Conservation (phyloP, 768 basidiomycete genomes). For the Peribolospora kevripleyi region DNA sequence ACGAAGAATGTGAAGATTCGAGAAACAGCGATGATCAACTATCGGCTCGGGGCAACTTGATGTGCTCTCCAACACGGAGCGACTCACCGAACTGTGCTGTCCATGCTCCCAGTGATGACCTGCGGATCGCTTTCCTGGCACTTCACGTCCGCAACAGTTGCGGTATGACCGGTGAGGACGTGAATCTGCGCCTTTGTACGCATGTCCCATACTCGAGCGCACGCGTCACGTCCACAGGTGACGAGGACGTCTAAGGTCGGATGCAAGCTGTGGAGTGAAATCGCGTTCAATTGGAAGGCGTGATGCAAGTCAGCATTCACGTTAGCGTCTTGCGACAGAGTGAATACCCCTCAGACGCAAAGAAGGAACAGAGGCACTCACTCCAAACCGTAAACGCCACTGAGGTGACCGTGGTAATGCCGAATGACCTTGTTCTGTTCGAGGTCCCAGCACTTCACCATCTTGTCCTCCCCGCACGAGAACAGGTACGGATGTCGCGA, state of each 20-base stretch:
- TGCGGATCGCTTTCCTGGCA: constrained; percentile 95
- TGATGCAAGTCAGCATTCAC: neutral
- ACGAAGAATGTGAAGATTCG: neutral
- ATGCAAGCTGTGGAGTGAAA: constrained; percentile 33
- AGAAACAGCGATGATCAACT: too few species aligned
- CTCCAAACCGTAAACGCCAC: constrained; percentile 78
- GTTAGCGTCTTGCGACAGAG: neutral
- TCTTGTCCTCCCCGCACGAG: constrained; percentile 97
- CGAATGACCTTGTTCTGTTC: constrained; percentile 98
- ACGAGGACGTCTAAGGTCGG: constrained; percentile 90
- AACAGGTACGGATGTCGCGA: constrained; percentile 88
- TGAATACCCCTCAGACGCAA: neutral
- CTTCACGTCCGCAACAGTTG: constrained; percentile 81
- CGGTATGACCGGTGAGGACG: constrained; percentile 76
- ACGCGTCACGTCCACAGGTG: constrained; percentile 85
- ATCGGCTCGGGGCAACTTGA: neutral
- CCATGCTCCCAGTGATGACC: constrained; percentile 95
- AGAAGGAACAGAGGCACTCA: constrained; percentile 10
- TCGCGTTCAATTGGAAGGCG: neutral
- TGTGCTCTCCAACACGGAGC: too few species aligned
- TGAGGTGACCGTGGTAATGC: constrained; percentile 94
- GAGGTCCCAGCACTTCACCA: constrained; percentile 99
- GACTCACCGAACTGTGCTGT: constrained; percentile 66
- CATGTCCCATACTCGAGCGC: constrained; percentile 98
- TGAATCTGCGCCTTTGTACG: constrained; percentile 89